Conservation (phyloP, 1,139 yeast genomes). For the Geotrichum fermentans region DNA sequence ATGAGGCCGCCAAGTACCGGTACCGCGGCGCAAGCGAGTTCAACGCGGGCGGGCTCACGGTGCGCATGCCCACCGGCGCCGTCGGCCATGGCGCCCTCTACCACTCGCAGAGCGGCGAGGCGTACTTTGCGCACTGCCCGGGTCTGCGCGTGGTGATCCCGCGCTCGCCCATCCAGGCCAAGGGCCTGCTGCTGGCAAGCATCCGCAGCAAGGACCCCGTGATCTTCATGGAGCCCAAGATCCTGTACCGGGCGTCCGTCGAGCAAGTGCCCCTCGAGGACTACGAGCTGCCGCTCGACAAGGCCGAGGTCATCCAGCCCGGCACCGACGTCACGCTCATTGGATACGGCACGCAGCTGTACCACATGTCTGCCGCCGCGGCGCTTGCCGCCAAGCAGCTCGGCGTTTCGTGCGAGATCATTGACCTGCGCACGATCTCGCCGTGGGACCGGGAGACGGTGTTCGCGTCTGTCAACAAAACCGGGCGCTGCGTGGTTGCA, state of each 20-base stretch:
- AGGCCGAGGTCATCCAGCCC: constrained; percentile 34
- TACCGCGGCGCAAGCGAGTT: constrained; percentile 33
- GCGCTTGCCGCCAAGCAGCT: constrained; percentile 32
- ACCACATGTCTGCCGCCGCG: constrained; percentile 35
- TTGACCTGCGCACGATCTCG: constrained; percentile 36
- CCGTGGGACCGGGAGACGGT: constrained; percentile 40
- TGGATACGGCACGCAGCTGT: constrained; percentile 38
- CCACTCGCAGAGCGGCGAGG: constrained; percentile 39
- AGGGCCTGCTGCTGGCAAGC: constrained; percentile 35
- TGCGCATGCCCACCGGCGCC: constrained; percentile 39
- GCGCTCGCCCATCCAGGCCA: constrained; percentile 38
- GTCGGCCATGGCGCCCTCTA: constrained; percentile 40
- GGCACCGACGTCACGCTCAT: constrained; percentile 36
- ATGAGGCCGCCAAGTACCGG: constrained; percentile 39
- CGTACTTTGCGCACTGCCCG: constrained; percentile 37
- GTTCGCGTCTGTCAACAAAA: constrained; percentile 33
- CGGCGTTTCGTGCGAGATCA: constrained; percentile 33
- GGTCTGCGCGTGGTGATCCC: constrained; percentile 39
- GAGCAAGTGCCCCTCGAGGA: constrained; percentile 38
- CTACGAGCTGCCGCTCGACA: constrained; percentile 35
- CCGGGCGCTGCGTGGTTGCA: constrained; percentile 36
- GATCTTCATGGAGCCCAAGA: constrained; percentile 39
- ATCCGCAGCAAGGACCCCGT: constrained; percentile 37
- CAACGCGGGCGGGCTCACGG: constrained; percentile 36
- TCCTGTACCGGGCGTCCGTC: constrained; percentile 35